Evolutionary conservation across 2,329 filamentous ascomycete genomes (phyloP).

Genomic region (Corynespora cassiicola): DNA sequence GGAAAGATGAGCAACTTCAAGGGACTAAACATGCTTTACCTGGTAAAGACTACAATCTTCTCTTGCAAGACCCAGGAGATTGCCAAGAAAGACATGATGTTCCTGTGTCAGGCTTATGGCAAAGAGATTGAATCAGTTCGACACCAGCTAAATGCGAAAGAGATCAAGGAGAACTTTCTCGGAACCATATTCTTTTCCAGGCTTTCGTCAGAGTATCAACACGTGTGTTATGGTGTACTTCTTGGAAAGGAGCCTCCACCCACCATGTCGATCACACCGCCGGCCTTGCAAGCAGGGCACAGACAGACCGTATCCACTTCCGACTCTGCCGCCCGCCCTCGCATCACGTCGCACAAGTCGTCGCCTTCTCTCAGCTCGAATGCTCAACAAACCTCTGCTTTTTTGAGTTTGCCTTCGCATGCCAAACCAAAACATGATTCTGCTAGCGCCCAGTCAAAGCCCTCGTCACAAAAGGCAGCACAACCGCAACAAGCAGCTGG

Average conservation of each 20-base stretch:
- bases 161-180: constrained; percentile 34
- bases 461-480: constrained; percentile 1
- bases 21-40: constrained; percentile 36
- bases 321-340: constrained; percentile 8
- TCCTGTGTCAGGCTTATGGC: constrained; percentile 33
- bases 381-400: constrained; percentile 7
- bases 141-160: constrained; percentile 25
- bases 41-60: constrained; percentile 32
- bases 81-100: constrained; percentile 29
- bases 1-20: constrained; percentile 32
- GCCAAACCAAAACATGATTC: constrained; percentile 13
- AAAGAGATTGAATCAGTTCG: constrained; percentile 30
- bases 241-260: constrained; percentile 32
- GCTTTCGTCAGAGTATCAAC: constrained; percentile 28
- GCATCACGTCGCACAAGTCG: constrained; percentile 15
- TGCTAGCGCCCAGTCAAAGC: not conserved
- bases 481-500: not conserved
- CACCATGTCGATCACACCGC: constrained; percentile 25
- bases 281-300: constrained; percentile 13
- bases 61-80: constrained; percentile 32
- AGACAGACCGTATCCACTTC: constrained; percentile 10
- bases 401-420: constrained; percentile 17
- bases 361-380: constrained; percentile 17
- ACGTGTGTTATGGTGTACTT: constrained; percentile 31
- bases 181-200: constrained; percentile 32